Percentiles rank a stretch among this genome's conserved stretches.
phyloP scores from a whole-genome alignment of 352 stramenopile species.

The Pythium folliculosum region DNA sequence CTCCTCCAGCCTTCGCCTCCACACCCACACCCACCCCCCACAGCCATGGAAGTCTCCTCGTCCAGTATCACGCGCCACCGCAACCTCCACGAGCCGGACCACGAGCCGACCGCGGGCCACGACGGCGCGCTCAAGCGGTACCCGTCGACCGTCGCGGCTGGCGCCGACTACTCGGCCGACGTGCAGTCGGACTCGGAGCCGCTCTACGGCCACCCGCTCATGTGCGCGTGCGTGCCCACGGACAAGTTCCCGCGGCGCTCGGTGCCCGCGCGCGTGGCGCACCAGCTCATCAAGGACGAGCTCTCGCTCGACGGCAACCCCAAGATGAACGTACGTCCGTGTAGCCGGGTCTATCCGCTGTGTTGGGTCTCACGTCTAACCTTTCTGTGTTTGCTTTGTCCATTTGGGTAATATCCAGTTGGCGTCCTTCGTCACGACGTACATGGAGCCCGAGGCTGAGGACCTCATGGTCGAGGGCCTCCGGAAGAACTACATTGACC shows the following conservation, averaged over 20 bases:
- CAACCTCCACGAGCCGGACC: constrained; percentile 15
- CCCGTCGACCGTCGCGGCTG: background rate
- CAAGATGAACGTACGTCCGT: constrained; percentile 82
- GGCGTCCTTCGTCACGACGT: constrained; percentile 91
- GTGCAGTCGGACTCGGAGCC: constrained; percentile 48
- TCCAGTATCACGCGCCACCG: constrained; percentile 5
- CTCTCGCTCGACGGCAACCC: constrained; percentile 88
- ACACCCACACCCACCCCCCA: background rate
- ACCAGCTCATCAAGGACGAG: constrained; percentile 90
- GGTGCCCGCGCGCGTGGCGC: constrained; percentile 77
- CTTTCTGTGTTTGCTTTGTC: background rate
- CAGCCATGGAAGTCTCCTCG: constrained; percentile 21
- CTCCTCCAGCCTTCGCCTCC: background rate
- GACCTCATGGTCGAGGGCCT: constrained; percentile 89
- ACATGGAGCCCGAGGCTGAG: constrained; percentile 91
- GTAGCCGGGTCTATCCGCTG: background rate
- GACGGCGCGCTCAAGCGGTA: constrained; percentile 10
- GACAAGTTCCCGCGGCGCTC: constrained; percentile 64
- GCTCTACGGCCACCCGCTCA: constrained; percentile 84
- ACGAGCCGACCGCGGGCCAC: constrained; percentile 8
- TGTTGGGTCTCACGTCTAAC: background rate
- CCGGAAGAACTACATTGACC: constrained; percentile 93
- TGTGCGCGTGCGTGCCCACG: constrained; percentile 62
- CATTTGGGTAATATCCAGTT: constrained; percentile 35
- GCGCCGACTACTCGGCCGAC: constrained; percentile 32